Evolutionary conservation across 2,329 filamentous ascomycete genomes (phyloP), one percentile per base, ranked within the genome.

Genomic region (Nigrospora oryzae): DNA sequence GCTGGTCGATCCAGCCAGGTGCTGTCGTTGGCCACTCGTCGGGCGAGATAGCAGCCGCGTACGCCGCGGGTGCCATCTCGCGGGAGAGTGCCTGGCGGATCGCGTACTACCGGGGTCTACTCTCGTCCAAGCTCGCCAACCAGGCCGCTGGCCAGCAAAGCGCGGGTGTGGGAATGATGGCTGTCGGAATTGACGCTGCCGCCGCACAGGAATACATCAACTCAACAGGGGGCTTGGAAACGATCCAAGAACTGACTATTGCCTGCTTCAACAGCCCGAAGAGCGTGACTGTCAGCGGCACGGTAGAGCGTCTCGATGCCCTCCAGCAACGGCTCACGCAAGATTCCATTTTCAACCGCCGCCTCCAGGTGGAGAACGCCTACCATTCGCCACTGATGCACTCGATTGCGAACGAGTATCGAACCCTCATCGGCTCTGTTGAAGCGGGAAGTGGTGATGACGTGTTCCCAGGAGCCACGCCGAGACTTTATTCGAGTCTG

Each of bases 311-410:
- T 15, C 49, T 56, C 14, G 16, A 39, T 12, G 37, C 52, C 32
- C 39, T 55, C 11, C 46, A 52, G 16, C 12, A n/a, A n/a, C 5
- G 37, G 11, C 41, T 56, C 12, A 34, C 49, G 13, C 43, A 28
- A 5, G 45, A 44, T 12, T 50, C 49, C 2, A 40, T 52, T 3
- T 53, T 53, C 40, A 49, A 40, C 23, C 43, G 53, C 19, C 36
- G 49, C 8, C 48, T 56, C 12, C 49, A 52, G 2, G 40, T 47
- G 2, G 34, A 39, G 13, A 43, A 50, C 30, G 53, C 52, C 5
- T 56, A 62, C 37, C 60, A 63, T 36, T 62, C 60, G 0, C 54
- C 59, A 16, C 62, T 63, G 36, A 64, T 66, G 61, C 42, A 44
- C 1, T 49, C 50, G 2, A 50, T 61, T 11, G 55, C 56, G 11